Percentiles rank a stretch among this genome's conserved stretches.
Evolutionary conservation across 768 basidiomycete genomes (phyloP).

Genomic region (Hebeloma cylindrosporum): DNA sequence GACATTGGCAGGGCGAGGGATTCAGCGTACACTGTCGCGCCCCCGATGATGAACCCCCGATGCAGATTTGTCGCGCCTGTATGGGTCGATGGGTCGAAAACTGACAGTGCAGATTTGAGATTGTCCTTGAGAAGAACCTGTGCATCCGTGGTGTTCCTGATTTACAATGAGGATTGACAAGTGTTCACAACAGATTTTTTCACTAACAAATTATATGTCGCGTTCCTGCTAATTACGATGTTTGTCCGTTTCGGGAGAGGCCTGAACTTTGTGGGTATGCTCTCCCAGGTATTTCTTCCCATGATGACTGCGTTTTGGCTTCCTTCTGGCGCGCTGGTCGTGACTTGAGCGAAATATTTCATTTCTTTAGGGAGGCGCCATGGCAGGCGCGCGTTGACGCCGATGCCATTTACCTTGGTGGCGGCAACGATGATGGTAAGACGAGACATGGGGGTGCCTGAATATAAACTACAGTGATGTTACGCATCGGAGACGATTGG

Average conservation of each 20-base stretch:
- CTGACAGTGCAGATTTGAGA: constrained; percentile 43
- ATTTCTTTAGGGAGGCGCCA: constrained; percentile 91
- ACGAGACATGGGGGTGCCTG: constrained; percentile 46
- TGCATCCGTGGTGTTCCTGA: constrained; percentile 21
- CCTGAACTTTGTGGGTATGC: constrained; percentile 82
- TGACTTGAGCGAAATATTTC: constrained; percentile 88
- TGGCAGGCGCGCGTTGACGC: constrained; percentile 70
- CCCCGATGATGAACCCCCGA: constrained; percentile 86
- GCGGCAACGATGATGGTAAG: constrained; percentile 95
- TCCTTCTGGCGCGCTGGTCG: constrained; percentile 55
- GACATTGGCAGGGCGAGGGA: constrained; percentile 46
- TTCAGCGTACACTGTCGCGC: constrained; percentile 80
- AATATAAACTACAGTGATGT: background rate
- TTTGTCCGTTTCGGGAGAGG: constrained; percentile 79
- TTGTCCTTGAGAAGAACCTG: constrained; percentile 38
- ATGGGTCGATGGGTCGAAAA: constrained; percentile 29
- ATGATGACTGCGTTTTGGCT: constrained; percentile 80
- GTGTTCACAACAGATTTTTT: background rate
- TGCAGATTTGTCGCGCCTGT: constrained; percentile 34
- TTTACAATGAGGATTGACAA: background rate
- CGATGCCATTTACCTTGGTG: constrained; percentile 85
- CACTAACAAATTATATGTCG: constrained; percentile 61
- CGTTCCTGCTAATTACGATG: constrained; percentile 68
- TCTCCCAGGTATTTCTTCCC: constrained; percentile 98
- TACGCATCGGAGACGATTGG: constrained; percentile 6